Percentiles rank a stretch among this genome's conserved stretches.
Conservation (phyloP, 768 basidiomycete species). For the Guyanaporus albipodus region DNA sequence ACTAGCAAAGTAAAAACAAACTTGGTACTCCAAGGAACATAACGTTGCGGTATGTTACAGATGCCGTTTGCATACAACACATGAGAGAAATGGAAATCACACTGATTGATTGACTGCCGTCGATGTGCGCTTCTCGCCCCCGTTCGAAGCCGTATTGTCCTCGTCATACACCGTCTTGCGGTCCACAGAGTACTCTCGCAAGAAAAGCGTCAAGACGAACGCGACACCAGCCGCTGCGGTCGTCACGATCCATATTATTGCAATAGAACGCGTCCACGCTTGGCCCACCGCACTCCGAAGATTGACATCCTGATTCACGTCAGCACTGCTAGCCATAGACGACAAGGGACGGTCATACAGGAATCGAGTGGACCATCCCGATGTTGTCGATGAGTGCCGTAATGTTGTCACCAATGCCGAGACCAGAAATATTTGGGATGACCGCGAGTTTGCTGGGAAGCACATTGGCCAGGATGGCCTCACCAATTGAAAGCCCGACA, state of each 20-base stretch:
- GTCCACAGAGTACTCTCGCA: conserved; percentile 58
- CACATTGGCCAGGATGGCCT: conserved; percentile 63
- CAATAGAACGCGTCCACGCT: conserved; percentile 61
- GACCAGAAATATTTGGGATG: conserved; percentile 29
- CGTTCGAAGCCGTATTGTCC: conserved; percentile 18
- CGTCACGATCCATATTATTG: conserved; percentile 60
- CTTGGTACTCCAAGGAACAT: too few relatives aligned
- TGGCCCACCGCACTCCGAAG: conserved; percentile 49
- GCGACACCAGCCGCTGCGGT: conserved; percentile 54
- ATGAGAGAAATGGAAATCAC: too few relatives aligned
- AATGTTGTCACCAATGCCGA: conserved; percentile 34
- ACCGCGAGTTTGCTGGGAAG: conserved; percentile 32
- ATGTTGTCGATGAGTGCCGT: conserved; percentile 45
- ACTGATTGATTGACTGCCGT: background rate
- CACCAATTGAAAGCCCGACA: conserved; percentile 65
- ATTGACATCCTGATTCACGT: conserved; percentile 40
- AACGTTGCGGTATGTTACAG: too few relatives aligned
- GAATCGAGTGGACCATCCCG: conserved; percentile 32
- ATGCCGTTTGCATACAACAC: too few relatives aligned
- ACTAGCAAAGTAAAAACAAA: too few relatives aligned
- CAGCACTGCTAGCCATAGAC: background rate
- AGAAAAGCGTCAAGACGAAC: conserved; percentile 48
- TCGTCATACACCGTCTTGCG: conserved; percentile 44
- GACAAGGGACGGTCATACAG: conserved; percentile 1
- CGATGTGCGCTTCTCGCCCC: conserved; percentile 1